phyloP scores from a whole-genome alignment of 305 asterid species.

The Fraxinus albicans region DNA sequence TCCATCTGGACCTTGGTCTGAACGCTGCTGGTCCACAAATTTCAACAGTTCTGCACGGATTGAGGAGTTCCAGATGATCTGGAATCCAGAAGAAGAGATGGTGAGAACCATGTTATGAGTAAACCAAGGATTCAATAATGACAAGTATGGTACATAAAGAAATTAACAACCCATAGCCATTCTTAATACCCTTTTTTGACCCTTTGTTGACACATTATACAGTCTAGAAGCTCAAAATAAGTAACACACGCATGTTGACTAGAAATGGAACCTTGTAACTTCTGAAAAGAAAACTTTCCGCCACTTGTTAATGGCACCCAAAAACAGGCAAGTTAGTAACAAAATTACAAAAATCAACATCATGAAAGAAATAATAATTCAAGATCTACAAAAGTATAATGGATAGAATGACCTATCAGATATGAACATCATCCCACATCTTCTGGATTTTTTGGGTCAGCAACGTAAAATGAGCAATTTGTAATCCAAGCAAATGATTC shows the following conservation, averaged over 20 bases:
- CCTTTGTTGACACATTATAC: conserved; percentile 12
- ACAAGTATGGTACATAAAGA: conserved; percentile 14
- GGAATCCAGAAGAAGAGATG: conserved; percentile 32
- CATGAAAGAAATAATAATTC: neutral
- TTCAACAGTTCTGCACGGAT: conserved; percentile 86
- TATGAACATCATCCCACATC: neutral
- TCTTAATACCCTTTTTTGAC: neutral
- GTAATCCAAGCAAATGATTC: conserved; percentile 14
- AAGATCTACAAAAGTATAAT: neutral
- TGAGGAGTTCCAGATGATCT: conserved; percentile 98
- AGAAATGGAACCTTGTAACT: conserved; percentile 7
- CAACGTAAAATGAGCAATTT: neutral
- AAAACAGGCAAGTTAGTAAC: conserved; percentile 1
- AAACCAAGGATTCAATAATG: conserved; percentile 19
- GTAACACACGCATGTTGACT: neutral
- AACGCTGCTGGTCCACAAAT: conserved; percentile 88
- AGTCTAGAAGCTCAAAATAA: conserved; percentile 6
- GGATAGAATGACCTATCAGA: neutral
- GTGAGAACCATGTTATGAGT: conserved; percentile 23
- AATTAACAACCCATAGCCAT: conserved; percentile 4
- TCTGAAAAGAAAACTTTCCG: neutral
- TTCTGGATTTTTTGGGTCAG: neutral
- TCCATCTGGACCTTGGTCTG: conserved; percentile 71
- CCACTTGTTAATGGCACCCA: neutral
- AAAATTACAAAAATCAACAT: neutral